Evolutionary conservation across 108 stramenopile species (phyloP).

Genomic region (Aurantiochytrium sp.): DNA sequence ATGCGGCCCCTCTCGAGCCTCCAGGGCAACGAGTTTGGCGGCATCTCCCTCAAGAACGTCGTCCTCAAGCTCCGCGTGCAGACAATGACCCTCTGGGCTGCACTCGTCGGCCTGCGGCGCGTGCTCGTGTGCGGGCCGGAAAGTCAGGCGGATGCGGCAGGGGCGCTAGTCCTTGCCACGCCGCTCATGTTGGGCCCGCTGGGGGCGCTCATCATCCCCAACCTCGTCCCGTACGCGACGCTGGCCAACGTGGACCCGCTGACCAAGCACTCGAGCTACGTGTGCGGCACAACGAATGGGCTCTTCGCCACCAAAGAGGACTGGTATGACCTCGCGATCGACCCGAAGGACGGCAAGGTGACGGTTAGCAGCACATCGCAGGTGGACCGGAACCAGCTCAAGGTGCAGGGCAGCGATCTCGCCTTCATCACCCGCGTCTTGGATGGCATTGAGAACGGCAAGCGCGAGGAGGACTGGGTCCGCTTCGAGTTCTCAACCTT

Average conservation of each 20-base stretch:
- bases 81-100: background rate
- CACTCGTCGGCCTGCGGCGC: background rate
- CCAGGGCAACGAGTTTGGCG: background rate
- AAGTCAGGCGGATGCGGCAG: background rate
- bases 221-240: background rate
- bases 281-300: conserved; percentile 22
- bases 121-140: conserved; percentile 20
- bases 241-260: conserved; percentile 12
- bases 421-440: background rate
- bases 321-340: background rate
- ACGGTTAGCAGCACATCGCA: background rate
- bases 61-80: background rate
- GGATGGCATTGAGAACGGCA: conserved; percentile 3
- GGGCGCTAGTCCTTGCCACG: background rate
- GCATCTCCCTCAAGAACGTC: background rate
- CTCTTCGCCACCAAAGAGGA: conserved; percentile 17
- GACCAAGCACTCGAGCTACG: conserved; percentile 1
- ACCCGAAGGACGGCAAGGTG: background rate
- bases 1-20: background rate
- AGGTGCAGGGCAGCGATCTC: conserved; percentile 11
- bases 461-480: conserved; percentile 17
- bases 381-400: background rate
- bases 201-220: background rate
- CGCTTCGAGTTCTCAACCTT: background rate
- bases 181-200: background rate